Evolutionary conservation across 2,329 filamentous ascomycete genomes (phyloP).

Genomic region (Boeremia lycopersici): DNA sequence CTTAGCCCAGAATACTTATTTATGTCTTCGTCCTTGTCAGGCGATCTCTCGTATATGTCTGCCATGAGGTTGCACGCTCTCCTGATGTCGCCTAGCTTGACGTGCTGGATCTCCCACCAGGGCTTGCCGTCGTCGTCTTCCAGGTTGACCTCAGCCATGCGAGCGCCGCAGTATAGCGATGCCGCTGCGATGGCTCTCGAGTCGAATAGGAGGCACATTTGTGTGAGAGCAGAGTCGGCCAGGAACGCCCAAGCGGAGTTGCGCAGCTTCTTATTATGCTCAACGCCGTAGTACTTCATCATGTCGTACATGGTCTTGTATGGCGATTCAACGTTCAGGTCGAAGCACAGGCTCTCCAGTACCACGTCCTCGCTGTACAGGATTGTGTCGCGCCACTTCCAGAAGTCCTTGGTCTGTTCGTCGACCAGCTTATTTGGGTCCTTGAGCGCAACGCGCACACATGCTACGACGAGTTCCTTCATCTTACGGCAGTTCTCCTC

Average conservation of each 20-base stretch:
- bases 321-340: conserved; percentile 87
- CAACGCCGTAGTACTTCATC: conserved; percentile 72
- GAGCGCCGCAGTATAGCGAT: conserved; percentile 84
- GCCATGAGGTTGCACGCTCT: conserved; percentile 78
- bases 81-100: conserved; percentile 71
- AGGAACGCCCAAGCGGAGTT: conserved; percentile 93
- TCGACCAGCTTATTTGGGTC: conserved; percentile 88
- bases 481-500: conserved; percentile 97
- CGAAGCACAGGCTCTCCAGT: conserved; percentile 90
- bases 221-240: conserved; percentile 86
- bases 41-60: conserved; percentile 54
- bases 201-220: conserved; percentile 80
- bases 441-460: conserved; percentile 94
- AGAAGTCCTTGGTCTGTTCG: conserved; percentile 97
- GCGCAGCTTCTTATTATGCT: conserved; percentile 80
- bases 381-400: conserved; percentile 96
- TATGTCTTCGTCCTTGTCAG: conserved; percentile 48
- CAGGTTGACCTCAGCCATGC: conserved; percentile 74
- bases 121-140: conserved; percentile 73
- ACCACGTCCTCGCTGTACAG: conserved; percentile 90
- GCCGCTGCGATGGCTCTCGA: conserved; percentile 82
- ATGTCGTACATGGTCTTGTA: conserved; percentile 85
- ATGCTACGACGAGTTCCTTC: conserved; percentile 90
- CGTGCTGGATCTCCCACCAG: conserved; percentile 85
- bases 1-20: conserved; percentile 55